Base-by-base conservation (phyloP, 2,329 filamentous ascomycete genomes). In the Penicillium sumatraense region DNA sequence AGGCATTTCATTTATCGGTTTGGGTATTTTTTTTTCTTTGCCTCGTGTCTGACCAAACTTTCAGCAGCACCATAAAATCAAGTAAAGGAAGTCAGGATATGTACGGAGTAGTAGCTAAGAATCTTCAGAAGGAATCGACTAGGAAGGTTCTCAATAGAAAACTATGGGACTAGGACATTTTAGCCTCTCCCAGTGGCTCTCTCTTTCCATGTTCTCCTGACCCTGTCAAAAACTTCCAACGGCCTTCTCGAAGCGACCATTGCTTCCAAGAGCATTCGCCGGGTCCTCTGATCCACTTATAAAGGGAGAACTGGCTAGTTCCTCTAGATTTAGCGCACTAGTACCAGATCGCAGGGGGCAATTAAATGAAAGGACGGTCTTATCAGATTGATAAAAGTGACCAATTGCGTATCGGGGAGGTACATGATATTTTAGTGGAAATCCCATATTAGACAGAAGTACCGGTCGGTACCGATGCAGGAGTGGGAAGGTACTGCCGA, bases 361-460 rank as follows among this genome's bases (percentile, higher is more conserved):
- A 47, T 42, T 29, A 20, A 29, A 27, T 27, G n/a, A 42, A 24
- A 10, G n/a, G 45, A 24, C 5, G 5, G 40, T 54, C 54, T 60
- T 60, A 59, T 60, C 58, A 58, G 58, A 60, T 60, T 60, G 58
- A 60, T 58, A 56, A 58, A 45, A 29, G 9, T 44, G 44, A 44
- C 48, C 16, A 16, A 11, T 8, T 18, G 11, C 26, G 46, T 53
- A 53, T 33, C 40, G 33, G 33, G 21, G 26, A 16, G 50, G 38
- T 57, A 56, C 54, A 26, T 51, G 23, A 1, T 13, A 3, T 31
- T 13, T 27, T 11, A 11, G 8, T 21, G 42, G 26, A 9, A 1
- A 20, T 5, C 1, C 2, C 42, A 46, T 46, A 46, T 9, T 46
- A 3, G 3, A 21, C 1, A 2, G 5, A 46, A 27, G 31, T 57